Evolutionary conservation across 805 yeast species (phyloP).

Genomic region (Starmera quercuum): DNA sequence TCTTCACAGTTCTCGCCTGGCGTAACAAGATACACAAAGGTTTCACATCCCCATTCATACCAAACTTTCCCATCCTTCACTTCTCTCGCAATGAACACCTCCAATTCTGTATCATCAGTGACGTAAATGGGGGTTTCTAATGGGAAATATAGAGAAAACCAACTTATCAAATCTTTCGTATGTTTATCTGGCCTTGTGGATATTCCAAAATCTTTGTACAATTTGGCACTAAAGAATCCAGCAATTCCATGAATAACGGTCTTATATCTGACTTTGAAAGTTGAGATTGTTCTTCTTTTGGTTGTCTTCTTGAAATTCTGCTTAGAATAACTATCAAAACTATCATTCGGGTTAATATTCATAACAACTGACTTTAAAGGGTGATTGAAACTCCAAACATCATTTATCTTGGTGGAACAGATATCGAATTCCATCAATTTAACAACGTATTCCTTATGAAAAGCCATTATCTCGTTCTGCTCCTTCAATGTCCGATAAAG

Average conservation of each 20-base stretch:
- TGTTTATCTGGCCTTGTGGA: slow-evolving; percentile 40
- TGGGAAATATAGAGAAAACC: slow-evolving; percentile 69
- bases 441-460: slow-evolving; percentile 33
- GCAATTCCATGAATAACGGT: slow-evolving; percentile 64
- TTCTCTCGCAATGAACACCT: slow-evolving; percentile 43
- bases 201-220: slow-evolving; percentile 51
- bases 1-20: slow-evolving; percentile 16
- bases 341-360: slow-evolving; percentile 33
- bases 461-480: slow-evolving; percentile 14
- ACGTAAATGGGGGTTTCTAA: slow-evolving; percentile 43
- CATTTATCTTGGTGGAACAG: slow-evolving; percentile 38
- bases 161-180: slow-evolving; percentile 43
- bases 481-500: slow-evolving; percentile 30
- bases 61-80: slow-evolving; percentile 37
- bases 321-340: slow-evolving; percentile 54
- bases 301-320: slow-evolving; percentile 57
- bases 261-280: slow-evolving; percentile 37
- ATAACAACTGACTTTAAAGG: slow-evolving; percentile 27
- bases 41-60: slow-evolving; percentile 63
- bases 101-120: slow-evolving; percentile 47
- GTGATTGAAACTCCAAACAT: slow-evolving; percentile 58
- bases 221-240: slow-evolving; percentile 66
- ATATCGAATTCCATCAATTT: slow-evolving; percentile 31
- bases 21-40: slow-evolving; percentile 35
- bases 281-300: slow-evolving; percentile 20